phyloP scores from a whole-genome alignment of 2,329 filamentous ascomycete genomes.

The Lachnellula occidentalis region DNA sequence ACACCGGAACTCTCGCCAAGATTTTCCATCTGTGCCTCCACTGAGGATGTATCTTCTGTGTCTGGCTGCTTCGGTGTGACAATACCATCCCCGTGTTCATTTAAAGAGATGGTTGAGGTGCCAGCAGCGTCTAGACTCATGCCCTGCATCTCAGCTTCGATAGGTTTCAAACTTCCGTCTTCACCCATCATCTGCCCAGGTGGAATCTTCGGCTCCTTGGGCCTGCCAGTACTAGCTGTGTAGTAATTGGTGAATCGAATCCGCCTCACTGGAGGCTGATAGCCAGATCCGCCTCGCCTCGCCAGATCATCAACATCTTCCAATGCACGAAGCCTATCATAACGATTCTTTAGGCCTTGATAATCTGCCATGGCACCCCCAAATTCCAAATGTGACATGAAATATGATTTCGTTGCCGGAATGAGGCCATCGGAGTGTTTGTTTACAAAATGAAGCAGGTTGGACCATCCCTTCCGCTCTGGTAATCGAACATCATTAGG shows the following conservation, averaged over 20 bases:
- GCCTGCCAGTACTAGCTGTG: constrained; percentile 72
- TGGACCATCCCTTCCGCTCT: constrained; percentile 63
- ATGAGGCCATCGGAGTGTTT: constrained; percentile 70
- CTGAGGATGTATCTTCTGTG: constrained; percentile 13
- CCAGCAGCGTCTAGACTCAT: constrained; percentile 15
- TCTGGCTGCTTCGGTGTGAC: constrained; percentile 29
- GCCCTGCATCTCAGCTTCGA: constrained; percentile 20
- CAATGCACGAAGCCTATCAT: constrained; percentile 61
- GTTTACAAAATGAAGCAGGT: constrained; percentile 68
- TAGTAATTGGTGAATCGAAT: constrained; percentile 88
- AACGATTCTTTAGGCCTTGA: constrained; percentile 61
- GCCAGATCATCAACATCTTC: constrained; percentile 62
- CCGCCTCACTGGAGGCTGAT: constrained; percentile 37
- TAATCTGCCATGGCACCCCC: constrained; percentile 77
- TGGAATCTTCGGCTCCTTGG: constrained; percentile 44
- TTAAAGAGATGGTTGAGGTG: constrained; percentile 18
- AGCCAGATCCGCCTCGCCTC: constrained; percentile 17
- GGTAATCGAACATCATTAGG: constrained; percentile 66
- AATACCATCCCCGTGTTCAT: constrained; percentile 38
- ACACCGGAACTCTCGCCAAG: constrained; percentile 25
- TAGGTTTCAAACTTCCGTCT: constrained; percentile 13
- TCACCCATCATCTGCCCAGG: constrained; percentile 13
- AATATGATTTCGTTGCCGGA: constrained; percentile 64
- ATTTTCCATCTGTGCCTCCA: constrained; percentile 21
- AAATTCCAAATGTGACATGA: constrained; percentile 79